A percentile compares a stretch with the other conserved stretches of the same genome.
These are phyloP conservation scores for Suillus subaureus DNA, from an alignment of 768 basidiomycete species.

Conservation along the genomic window DNA sequence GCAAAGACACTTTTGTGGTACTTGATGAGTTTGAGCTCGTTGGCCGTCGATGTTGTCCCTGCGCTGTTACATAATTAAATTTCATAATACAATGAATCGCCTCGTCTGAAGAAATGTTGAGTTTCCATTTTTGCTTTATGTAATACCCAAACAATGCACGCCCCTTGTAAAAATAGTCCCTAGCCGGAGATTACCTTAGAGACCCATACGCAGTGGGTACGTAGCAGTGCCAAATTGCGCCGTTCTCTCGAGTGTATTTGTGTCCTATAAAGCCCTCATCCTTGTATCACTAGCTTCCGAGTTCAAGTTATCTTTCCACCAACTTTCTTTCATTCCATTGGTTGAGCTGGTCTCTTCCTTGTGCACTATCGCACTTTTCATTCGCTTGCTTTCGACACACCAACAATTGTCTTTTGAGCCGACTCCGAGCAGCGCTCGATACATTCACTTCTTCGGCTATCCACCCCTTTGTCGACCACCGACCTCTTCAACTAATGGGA, in stretches of 20 bases:
- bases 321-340: conserved; percentile 8
- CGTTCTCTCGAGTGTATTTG: background rate
- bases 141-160: background rate
- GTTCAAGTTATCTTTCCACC: background rate
- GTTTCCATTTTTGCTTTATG: background rate
- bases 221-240: background rate
- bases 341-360: conserved; percentile 39
- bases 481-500: conserved; percentile 54
- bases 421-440: conserved; percentile 22
- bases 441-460: conserved; percentile 9
- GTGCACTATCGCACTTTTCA: conserved; percentile 27
- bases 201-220: background rate
- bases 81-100: background rate
- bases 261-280: conserved; percentile 15
- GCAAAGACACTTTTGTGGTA: background rate
- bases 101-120: conserved; percentile 1
- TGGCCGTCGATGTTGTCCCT: background rate
- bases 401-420: conserved; percentile 21
- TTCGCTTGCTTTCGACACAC: conserved; percentile 21
- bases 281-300: conserved; percentile 17
- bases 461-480: background rate
- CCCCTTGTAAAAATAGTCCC: conserved; percentile 6
- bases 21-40: background rate
- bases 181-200: conserved; percentile 14
- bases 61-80: background rate